Conservation (phyloP, 116 monocot species). For the Papilionanthe hybrid region DNA sequence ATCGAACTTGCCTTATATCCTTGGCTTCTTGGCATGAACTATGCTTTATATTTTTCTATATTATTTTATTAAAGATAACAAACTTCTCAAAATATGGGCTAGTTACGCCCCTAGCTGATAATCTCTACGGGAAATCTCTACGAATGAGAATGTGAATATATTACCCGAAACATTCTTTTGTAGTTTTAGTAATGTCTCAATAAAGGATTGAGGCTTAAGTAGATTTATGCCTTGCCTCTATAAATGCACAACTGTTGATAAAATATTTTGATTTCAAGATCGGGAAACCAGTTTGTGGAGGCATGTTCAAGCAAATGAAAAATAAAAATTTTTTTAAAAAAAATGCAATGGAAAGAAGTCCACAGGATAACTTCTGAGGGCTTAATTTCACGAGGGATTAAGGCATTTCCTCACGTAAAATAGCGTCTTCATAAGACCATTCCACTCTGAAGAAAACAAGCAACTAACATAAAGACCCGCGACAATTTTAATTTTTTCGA, state of each 20-base stretch:
- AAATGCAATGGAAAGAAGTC: neutral
- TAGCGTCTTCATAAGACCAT: neutral
- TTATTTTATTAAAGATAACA: too few relatives aligned
- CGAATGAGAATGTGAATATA: too few relatives aligned
- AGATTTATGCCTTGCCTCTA: too few relatives aligned
- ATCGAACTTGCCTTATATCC: too few relatives aligned
- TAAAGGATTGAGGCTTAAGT: too few relatives aligned
- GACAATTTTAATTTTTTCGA: neutral
- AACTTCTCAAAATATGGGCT: too few relatives aligned
- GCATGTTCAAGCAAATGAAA: neutral
- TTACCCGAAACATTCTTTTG: too few relatives aligned
- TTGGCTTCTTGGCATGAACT: too few relatives aligned
- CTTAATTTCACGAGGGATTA: neutral
- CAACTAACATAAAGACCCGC: neutral
- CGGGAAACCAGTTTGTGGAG: neutral
- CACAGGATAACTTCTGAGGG: neutral
- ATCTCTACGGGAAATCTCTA: too few relatives aligned
- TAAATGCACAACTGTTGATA: neutral
- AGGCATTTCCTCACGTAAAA: neutral
- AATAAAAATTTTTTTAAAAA: neutral
- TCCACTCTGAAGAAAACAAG: neutral
- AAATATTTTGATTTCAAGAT: neutral
- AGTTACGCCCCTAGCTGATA: too few relatives aligned
- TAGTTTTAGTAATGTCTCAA: too few relatives aligned
- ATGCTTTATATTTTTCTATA: too few relatives aligned